A percentile compares a stretch with the other conserved stretches of the same genome.
Conservation (phyloP, 2,329 filamentous ascomycete genomes). For the Magnaporthiopsis rhizophila region DNA sequence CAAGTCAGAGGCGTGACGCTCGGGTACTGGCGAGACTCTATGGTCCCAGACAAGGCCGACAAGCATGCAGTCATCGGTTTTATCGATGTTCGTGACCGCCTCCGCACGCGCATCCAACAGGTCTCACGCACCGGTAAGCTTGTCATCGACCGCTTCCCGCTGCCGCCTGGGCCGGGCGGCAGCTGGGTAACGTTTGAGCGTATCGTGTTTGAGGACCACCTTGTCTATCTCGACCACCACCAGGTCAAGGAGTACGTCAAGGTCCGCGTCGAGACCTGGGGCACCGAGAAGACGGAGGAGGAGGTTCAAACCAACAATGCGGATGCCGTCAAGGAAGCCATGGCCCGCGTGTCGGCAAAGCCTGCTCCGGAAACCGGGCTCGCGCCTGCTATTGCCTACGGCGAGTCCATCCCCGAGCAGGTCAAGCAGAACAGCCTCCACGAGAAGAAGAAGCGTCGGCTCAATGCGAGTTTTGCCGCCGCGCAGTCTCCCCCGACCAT, state of each 20-base stretch:
- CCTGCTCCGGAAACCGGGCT: slow-evolving; percentile 34
- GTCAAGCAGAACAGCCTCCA: slow-evolving; percentile 19
- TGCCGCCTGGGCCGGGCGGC: slow-evolving; percentile 51
- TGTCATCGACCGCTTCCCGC: slow-evolving; percentile 36
- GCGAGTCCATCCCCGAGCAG: slow-evolving; percentile 38
- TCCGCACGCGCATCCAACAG: slow-evolving; percentile 50
- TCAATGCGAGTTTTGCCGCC: slow-evolving; percentile 13
- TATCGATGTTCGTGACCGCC: slow-evolving; percentile 51
- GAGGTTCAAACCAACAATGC: slow-evolving; percentile 30
- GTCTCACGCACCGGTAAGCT: slow-evolving; percentile 38
- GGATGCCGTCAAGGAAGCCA: slow-evolving; percentile 38
- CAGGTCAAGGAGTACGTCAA: slow-evolving; percentile 57
- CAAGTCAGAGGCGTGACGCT: slow-evolving; percentile 40
- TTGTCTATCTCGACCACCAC: slow-evolving; percentile 46
- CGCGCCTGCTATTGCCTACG: slow-evolving; percentile 42
- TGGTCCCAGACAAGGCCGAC: slow-evolving; percentile 35
- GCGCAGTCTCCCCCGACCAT: neutral
- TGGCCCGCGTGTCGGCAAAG: slow-evolving; percentile 33
- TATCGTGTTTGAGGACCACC: slow-evolving; percentile 49
- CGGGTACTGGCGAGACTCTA: slow-evolving; percentile 54
- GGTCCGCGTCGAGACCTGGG: slow-evolving; percentile 32
- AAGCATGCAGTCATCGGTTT: slow-evolving; percentile 56
- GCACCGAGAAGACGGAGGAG: slow-evolving; percentile 27
- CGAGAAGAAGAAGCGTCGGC: slow-evolving; percentile 40
- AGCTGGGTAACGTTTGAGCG: slow-evolving; percentile 58